Percentiles rank a stretch among this genome's conserved stretches.
These are phyloP conservation scores for Amanita thiersii DNA, from an alignment of 768 basidiomycete genomes.

Conservation along the genomic window DNA sequence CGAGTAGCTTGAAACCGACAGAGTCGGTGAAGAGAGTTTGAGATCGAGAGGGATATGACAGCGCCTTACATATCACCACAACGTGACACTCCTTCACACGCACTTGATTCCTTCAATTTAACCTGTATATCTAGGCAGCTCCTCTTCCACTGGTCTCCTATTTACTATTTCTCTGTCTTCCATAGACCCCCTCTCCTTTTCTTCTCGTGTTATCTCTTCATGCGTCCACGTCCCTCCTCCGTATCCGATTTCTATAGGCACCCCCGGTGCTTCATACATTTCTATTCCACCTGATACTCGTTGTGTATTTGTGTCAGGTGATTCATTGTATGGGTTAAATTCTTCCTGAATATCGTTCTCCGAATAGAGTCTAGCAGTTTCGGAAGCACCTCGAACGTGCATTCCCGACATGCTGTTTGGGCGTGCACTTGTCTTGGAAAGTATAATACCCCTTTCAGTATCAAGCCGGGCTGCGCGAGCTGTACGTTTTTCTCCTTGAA, in stretches of 20 bases:
- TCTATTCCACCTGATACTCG: no score
- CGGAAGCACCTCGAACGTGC: no score
- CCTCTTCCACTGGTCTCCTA: no score
- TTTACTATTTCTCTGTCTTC: slow-evolving; percentile 13
- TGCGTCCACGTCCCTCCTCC: slow-evolving; percentile 30
- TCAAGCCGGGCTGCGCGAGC: slow-evolving; percentile 26
- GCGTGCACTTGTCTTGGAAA: slow-evolving; percentile 20
- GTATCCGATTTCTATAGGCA: slow-evolving; percentile 22
- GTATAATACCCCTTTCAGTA: slow-evolving; percentile 27
- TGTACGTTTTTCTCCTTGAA: slow-evolving; percentile 41
- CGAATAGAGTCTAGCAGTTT: no score
- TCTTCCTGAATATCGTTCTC: no score
- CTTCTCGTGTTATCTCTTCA: slow-evolving; percentile 22
- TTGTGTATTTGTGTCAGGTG: slow-evolving; percentile 10
- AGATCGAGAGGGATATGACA: no score
- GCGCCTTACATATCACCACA: no score
- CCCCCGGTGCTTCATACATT: no score
- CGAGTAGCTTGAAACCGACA: neutral
- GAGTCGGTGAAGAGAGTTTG: neutral
- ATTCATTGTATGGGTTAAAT: slow-evolving; percentile 30
- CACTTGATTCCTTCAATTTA: no score
- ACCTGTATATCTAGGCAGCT: no score
- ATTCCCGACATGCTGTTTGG: no score
- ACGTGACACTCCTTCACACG: neutral
- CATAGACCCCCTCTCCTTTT: slow-evolving; percentile 20